These are phyloP conservation scores for Taxawa tesnikishii DNA, from an alignment of 2,329 filamentous ascomycete genomes.

Conservation along the genomic window DNA sequence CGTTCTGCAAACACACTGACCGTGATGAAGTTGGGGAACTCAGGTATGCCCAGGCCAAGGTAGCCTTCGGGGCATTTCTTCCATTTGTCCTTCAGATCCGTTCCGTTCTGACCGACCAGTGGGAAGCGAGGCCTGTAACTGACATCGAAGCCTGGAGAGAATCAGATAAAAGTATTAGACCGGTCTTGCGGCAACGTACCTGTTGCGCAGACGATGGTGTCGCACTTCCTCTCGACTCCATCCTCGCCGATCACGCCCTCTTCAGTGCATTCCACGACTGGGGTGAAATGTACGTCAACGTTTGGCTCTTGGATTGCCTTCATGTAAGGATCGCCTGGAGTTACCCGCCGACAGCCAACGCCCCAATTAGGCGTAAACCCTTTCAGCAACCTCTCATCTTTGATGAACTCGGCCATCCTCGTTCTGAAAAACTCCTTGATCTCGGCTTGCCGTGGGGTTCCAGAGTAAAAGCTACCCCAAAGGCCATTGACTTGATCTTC, in stretches of 20 bases:
- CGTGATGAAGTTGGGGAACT: constrained; percentile 31
- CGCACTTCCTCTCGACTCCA: constrained; percentile 26
- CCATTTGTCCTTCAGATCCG: constrained; percentile 28
- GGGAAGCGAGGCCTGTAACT: constrained; percentile 31
- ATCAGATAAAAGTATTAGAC: no score
- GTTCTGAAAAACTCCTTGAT: constrained; percentile 25
- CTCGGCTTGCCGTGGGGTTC: constrained; percentile 26
- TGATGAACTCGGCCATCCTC: constrained; percentile 39
- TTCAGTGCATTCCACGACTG: constrained; percentile 31
- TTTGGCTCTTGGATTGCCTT: constrained; percentile 36
- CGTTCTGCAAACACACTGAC: no score
- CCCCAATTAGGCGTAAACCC: constrained; percentile 35
- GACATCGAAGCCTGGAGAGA: constrained; percentile 35
- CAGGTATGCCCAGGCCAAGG: constrained; percentile 27
- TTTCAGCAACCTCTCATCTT: constrained; percentile 35
- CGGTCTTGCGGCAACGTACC: no score
- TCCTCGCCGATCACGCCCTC: constrained; percentile 32
- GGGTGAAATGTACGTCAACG: constrained; percentile 38
- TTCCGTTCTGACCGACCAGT: constrained; percentile 27
- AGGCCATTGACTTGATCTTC: constrained; percentile 35
- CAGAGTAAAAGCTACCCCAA: constrained; percentile 34
- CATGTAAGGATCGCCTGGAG: constrained; percentile 40
- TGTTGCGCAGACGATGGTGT: constrained; percentile 33
- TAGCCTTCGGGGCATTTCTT: constrained; percentile 26
- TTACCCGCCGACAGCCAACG: constrained; percentile 34